Base-by-base conservation (phyloP, 768 basidiomycete genomes). In the Pulveroboletus ravenelii region DNA sequence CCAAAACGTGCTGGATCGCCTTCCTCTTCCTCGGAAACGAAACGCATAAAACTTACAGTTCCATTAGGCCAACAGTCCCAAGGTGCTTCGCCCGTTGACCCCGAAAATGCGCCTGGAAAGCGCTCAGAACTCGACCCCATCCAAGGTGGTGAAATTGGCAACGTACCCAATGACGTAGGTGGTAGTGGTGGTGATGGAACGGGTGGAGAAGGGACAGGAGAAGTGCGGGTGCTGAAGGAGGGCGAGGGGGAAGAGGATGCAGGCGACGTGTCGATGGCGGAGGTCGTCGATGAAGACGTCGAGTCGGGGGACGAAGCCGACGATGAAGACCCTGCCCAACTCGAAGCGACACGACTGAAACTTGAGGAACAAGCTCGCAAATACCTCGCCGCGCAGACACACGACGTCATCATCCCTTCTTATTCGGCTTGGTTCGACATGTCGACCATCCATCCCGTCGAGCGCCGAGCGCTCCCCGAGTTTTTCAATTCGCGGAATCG, bases 361-460 rank as follows among this genome's bases (percentile, higher is more conserved):
- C 82, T 87, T 45, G 92, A 91, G 62, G 89, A 88, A 62, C 91
- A 87, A 66, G 93, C 87, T 46, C 84, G 85, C 48, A 91, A 94
- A 62, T 98, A 98, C 66, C 88, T 99, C 39, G 93, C 94, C 0
- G 89, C 92, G 0, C 96, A 99, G 70, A 95, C 93, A 1, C 95
- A 98, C 72, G 91, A 95, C 60, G 84, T 99, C 64, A 84, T 99
- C 64, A 89, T 99, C 45, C 96, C 96, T 8, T 95, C 93, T 23
- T 98, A 98, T 67, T 86, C 93, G 8, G 89, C 93, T 15, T 98
- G 96, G 96, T 99, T 98, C 73, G 87, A 92, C 70, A 92, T 98
- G 83, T 81, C 88, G 49, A 84, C 88, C 65, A 87, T 99, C 49
- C 90, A 96, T 62, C 81, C 89, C 10, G 87, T 98, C 53, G 96